Evolutionary conservation across 306 rosid species (phyloP), one percentile per base, ranked within the genome.

Genomic region (barrel medic (Medicago truncatula)): DNA sequence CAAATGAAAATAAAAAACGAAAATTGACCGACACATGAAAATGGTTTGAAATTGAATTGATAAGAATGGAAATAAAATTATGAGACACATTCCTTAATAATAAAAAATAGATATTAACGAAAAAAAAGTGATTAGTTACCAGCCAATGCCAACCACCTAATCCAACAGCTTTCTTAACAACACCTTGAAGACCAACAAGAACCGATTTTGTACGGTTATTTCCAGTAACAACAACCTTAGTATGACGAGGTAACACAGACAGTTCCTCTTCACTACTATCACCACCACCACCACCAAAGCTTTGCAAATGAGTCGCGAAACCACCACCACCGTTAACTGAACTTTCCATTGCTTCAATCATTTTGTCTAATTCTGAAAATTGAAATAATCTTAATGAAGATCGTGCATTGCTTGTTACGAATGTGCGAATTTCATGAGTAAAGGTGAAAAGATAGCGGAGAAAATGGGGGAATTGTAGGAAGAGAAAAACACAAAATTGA

Each of bases 91-190:
- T 57, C 28, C 1, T 23, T 1, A 0, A 20, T 10, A 21, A 17
- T 20, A 20, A 10, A 57, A 58, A 18, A 54, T 1, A 17, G 25
- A 54, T 3, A 54, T 8, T 17, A 16, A 23, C 28, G 28, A 2
- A 50, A 4, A 1, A 49, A 17, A 9, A 17, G 1, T 54, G 8
- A 28, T 7, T 25, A 10, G 4, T 87, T 87, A 95, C 98, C 92
- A 95, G 98, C 98, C 98, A 95, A 90, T 95, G 98, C 98, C 98
- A 95, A 0, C 98, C 98, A 44, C 98, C 98, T 5, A 92, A 76
- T 1, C 99, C 99, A 25, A 95, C 99, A 70, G 99, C 99, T 78
- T 95, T 95, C 88, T 95, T 95, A 34, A 95, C 99, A 11, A 95
- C 99, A 2, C 99, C 99, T 70, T 86, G 97, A 2, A 95, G 96